Base-by-base conservation (phyloP, 75 land plant species). In the Ceratopteris richardii region DNA sequence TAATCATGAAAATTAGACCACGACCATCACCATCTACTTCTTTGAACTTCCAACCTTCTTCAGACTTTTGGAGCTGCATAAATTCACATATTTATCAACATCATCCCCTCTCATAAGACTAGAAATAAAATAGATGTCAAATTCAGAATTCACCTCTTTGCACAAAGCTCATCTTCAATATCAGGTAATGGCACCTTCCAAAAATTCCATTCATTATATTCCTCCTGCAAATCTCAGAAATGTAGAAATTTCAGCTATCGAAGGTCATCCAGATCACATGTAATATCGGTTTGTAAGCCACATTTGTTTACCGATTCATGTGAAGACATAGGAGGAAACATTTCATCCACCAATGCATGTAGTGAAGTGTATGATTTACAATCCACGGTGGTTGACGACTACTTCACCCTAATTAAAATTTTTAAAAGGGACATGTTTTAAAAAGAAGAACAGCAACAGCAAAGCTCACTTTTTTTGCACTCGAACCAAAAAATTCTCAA, bases 361-460 rank as follows among this genome's bases (percentile, higher is more conserved):
- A 95, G 82, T 1, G 92, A 90, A 29, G 70, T 74, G 58, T 95
- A 95, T 40, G 99, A 84, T 55, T 87, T 95, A 37, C 77, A 77
- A 63, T 90, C 80, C 27, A 91, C 78, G 71, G 29, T 75, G 80
- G 27, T 80, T 77, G 25, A 90, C 97, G 43, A 75, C 85, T 56
- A 95, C 84, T 57, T 90, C 85, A 44, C 99, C 99, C 99, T 95
- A 68, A 26, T 51, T 11, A 18, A 5, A 21, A 46, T 6, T 46
- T 5, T 5, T n/a, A 46, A 46, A 21, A 46, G 18, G 22, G 22
- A 46, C 17, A 46, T 6, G n/a, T n/a, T n/a, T n/a, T n/a, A n/a
- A n/a, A n/a, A n/a, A n/a, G n/a, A n/a, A n/a, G n/a, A n/a, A n/a
- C n/a, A n/a, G n/a, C n/a, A n/a, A n/a, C n/a, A n/a, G n/a, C n/a